phyloP scores from a whole-genome alignment of 2,329 filamentous ascomycete species.

The Dothistroma pini region DNA sequence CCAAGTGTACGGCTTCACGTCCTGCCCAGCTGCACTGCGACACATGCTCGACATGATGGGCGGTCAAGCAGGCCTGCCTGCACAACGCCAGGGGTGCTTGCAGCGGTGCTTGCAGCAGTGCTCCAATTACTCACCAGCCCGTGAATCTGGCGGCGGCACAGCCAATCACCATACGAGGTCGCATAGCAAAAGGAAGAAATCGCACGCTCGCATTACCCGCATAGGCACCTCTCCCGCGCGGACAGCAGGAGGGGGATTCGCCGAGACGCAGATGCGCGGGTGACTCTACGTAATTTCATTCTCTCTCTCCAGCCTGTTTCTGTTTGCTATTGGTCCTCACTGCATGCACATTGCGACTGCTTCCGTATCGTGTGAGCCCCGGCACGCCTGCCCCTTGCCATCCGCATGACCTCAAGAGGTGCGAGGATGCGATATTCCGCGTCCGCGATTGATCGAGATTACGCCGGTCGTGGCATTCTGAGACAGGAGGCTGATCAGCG shows the following conservation, averaged over 20 bases:
- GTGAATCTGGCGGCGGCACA: conserved; percentile 3
- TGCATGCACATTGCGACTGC: conserved; percentile 13
- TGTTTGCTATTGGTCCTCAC: conserved; percentile 8
- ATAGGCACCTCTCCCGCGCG: conserved; percentile 8
- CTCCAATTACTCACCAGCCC: background rate
- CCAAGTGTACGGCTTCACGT: background rate
- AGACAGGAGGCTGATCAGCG: conserved; percentile 18
- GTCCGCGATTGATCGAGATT: conserved; percentile 17
- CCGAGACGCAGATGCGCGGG: conserved; percentile 12
- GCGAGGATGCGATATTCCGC: conserved; percentile 3
- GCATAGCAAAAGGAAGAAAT: background rate
- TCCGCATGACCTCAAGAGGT: conserved; percentile 14
- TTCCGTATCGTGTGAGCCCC: conserved; percentile 12
- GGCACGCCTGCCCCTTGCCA: conserved; percentile 10
- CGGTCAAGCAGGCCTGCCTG: conserved; percentile 17
- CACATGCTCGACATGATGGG: conserved; percentile 18
- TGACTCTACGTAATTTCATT: conserved; percentile 15
- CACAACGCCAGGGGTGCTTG: conserved; percentile 12
- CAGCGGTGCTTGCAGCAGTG: conserved; percentile 4
- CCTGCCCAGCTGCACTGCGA: conserved; percentile 3
- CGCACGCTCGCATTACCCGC: conserved; percentile 2
- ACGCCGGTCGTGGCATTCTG: conserved; percentile 19
- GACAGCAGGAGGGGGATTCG: conserved; percentile 11
- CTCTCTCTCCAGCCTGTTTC: background rate
- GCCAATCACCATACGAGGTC: conserved; percentile 3